phyloP scores from a whole-genome alignment of 768 basidiomycete genomes.

The Boletus vinaceobasis region DNA sequence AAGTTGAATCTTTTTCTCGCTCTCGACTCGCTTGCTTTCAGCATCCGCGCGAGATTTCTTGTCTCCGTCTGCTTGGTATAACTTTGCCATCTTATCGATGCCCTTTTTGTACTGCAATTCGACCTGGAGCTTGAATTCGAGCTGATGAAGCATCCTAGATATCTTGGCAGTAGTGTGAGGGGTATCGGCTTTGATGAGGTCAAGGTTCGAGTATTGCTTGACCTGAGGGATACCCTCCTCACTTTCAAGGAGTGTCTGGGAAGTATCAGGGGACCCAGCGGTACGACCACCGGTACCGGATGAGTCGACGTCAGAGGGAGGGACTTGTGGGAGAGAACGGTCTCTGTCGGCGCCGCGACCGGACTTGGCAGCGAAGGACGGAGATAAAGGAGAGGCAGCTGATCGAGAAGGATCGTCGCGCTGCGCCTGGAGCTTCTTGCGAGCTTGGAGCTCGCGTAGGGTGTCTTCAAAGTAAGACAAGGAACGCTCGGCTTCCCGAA shows the following conservation, averaged over 20 bases:
- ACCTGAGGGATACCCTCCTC: conserved; percentile 43
- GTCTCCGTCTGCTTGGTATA: conserved; percentile 96
- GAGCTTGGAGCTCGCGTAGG: conserved; percentile 75
- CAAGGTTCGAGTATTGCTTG: conserved; percentile 79
- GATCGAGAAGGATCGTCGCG: conserved; percentile 54
- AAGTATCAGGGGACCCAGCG: conserved; percentile 37
- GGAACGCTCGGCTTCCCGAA: conserved; percentile 80
- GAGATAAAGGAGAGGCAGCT: conserved; percentile 36
- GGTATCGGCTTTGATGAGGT: conserved; percentile 96
- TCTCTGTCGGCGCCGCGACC: conserved; percentile 28
- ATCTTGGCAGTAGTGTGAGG: conserved; percentile 96
- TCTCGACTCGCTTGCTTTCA: conserved; percentile 90
- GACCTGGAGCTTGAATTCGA: conserved; percentile 98
- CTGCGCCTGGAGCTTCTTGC: conserved; percentile 63
- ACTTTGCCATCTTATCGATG: conserved; percentile 97
- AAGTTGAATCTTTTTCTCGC: conserved; percentile 94
- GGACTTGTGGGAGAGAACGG: conserved; percentile 43
- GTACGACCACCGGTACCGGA: conserved; percentile 31
- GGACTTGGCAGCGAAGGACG: conserved; percentile 16
- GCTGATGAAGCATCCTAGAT: conserved; percentile 94
- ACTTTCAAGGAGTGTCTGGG: conserved; percentile 38
- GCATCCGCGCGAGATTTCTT: conserved; percentile 93
- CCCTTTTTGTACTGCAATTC: conserved; percentile 98
- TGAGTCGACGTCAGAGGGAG: conserved; percentile 48
- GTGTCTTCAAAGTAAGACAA: conserved; percentile 86